phyloP scores from a whole-genome alignment of 768 basidiomycete genomes.

The Lactarius akahatsu region DNA sequence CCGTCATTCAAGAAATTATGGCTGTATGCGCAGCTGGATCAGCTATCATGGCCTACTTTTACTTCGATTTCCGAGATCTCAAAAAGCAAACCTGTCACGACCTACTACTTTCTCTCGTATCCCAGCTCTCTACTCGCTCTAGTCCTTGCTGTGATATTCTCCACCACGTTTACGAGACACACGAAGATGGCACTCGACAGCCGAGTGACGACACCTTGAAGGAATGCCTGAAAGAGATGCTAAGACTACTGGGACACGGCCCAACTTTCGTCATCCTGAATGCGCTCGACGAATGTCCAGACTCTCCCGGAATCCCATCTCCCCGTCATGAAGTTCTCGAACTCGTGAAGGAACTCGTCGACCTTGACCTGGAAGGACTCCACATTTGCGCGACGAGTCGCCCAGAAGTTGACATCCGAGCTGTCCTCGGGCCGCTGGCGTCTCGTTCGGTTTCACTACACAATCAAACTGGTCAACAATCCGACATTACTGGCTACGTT shows the following conservation, averaged over 20 bases:
- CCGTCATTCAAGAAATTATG: background rate
- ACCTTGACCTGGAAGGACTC: background rate
- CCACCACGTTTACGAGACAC: background rate
- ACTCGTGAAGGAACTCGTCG: background rate
- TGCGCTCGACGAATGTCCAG: constrained; percentile 2
- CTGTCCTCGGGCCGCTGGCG: background rate
- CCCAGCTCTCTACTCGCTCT: background rate
- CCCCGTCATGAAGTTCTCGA: background rate
- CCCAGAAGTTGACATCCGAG: background rate
- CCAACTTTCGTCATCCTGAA: background rate
- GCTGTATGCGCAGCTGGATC: background rate
- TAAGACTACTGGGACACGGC: background rate
- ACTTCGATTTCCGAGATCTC: background rate
- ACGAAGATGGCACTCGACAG: background rate
- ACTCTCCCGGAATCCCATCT: background rate
- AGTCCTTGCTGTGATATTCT: background rate
- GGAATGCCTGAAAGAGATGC: background rate
- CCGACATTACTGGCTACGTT: background rate
- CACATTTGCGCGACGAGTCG: background rate
- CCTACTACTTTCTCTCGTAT: background rate
- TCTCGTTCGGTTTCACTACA: background rate
- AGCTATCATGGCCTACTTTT: background rate
- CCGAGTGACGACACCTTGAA: background rate
- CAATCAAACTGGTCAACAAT: background rate
- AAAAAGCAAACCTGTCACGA: background rate